Base-by-base conservation (phyloP, 768 basidiomycete genomes). In the Lactarius hatsudake region DNA sequence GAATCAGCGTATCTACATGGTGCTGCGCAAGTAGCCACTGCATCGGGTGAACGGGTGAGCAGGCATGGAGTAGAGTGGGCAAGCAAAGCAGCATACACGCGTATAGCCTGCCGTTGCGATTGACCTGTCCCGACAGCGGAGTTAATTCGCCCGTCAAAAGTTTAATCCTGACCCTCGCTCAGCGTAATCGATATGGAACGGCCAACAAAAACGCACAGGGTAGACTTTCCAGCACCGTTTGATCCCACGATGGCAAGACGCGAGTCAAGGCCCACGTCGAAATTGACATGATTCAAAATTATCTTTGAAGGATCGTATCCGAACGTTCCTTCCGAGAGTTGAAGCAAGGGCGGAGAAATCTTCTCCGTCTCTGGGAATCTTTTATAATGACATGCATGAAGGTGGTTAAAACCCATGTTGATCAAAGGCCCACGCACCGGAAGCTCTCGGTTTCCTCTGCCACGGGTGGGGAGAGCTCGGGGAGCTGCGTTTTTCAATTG, bases 291-390 rank as follows among this genome's bases (percentile, higher is more conserved):
- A 72, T 87, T 88, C 32, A 99, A 79, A 59, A 98, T 82, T 43
- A 90, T 76, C 72, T 90, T 91, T 12, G 93, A 89, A 0, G 81
- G 79, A 0, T 82, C 81, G 77, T 98, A 99, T 38, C 94, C 94
- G 74, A 98, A 99, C 1, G 86, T 87, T 32, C 93, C 92, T 71
- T 94, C 90, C 68, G 91, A 89, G 74, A 98, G 87, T 75, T 98
- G 97, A 20, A 99, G 81, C 17, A 98, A 78, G 0, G 97, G 97
- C 8, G 97, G 96, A 5, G 97, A 95, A 72, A 98, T 93, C 80
- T 98, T 98, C 74, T 98, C 97, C 8, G 94, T 87, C 66, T 97
- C 96, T 1, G 94, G 94, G 83, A 99, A 93, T 72, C 92, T 93
- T 34, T 34, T 18, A 43, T 48, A 20, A 10, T 38, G 20, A 34